Evolutionary conservation across 2,329 filamentous ascomycete genomes (phyloP), one percentile per base, ranked within the genome.

Genomic region (Penicillium sp.): DNA sequence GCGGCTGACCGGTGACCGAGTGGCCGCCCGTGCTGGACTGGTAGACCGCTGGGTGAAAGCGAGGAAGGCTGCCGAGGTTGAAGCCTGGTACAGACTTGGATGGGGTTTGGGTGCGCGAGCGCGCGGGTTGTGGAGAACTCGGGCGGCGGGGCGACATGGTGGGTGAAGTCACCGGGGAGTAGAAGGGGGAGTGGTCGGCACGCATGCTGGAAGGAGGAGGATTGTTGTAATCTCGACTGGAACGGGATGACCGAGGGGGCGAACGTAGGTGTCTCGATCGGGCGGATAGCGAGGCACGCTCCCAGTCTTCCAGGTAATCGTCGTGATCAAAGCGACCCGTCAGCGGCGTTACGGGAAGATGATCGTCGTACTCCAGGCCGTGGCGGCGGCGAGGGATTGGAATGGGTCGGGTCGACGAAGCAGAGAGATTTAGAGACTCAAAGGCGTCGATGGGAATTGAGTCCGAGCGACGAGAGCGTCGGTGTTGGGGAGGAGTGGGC

Each of bases 11-110:
- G 25, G 65, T 64, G 28, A 63, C 30, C 28, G 60, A 67, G 55
- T 70, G 68, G 10, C 69, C 61, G 52, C 58, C 67, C 45, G 64
- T 64, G 8, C 68, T 61, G 6, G 76, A 69, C 55, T 76, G 77
- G 61, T 80, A 81, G 58, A 79, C 76, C 10, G 78, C 75, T 1
- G 80, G 79, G 65, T 81, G 79, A 64, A 79, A 81, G 30, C 79
- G 75, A n/a, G 79, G 79, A 19, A 81, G 70, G 51, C 66, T 77
- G 48, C 72, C 73, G 13, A 81, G 74, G 51, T 78, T 73, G 67
- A 79, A 74, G 28, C 70, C 65, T 14, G 76, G 71, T 14, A 71
- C 68, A n/a, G 74, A 65, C 65, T 79, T 78, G 56, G 75, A 59
- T 26, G 71, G 59, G 42, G 70, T 73, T 51, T 77, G 73, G 26